Evolutionary conservation across 202 grass and related monocot genomes (phyloP), one percentile per base, ranked within the genome.

Genomic region (Bolboschoenoplectus hybrid): DNA sequence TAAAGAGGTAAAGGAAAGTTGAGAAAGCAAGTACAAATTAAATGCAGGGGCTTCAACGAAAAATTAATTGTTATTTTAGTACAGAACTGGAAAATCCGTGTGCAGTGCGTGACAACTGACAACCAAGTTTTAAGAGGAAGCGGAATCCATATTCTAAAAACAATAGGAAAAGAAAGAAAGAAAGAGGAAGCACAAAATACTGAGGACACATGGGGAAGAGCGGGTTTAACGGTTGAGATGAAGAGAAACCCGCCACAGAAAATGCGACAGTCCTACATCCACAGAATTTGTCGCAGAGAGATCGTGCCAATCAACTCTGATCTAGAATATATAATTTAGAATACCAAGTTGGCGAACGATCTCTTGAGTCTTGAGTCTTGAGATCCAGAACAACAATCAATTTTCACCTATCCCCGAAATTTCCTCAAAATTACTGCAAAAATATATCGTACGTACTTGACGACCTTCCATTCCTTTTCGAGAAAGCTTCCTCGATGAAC

Each of bases 371-470:
- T 26, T 26, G 26, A 26, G 26, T 26, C 26, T 26, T 26, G 41
- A 82, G 40, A 65, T 82, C 67, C 63, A 84, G 81, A 67, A 56
- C 81, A 67, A 1, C 63, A 84, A 38, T 3, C 63, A 84, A 38
- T 84, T 84, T 71, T 84, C 81, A 57, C 47, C 4, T 56, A 84
- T 70, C 81, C 65, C 81, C 65, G 45, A 4, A 84, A 53, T 70
- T 70, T 70, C 46, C 64, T 69, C 20, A 66, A 82, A 82, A 82
- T 82, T 82, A 13, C 53, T 26, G 35, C n/a, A 9, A 43, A 9
- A n/a, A 8, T 44, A 63, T 26, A 63, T 63, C 9, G 9, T 60
- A 45, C 13, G 9, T 60, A 45, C 13, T 73, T 55, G 2, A 55
- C 51, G n/a, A 55, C 39, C 46, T 63, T 81, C 80, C 58, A 32